Conservation (phyloP, 306 rosid genomes). For the Prunus armeniaca region DNA sequence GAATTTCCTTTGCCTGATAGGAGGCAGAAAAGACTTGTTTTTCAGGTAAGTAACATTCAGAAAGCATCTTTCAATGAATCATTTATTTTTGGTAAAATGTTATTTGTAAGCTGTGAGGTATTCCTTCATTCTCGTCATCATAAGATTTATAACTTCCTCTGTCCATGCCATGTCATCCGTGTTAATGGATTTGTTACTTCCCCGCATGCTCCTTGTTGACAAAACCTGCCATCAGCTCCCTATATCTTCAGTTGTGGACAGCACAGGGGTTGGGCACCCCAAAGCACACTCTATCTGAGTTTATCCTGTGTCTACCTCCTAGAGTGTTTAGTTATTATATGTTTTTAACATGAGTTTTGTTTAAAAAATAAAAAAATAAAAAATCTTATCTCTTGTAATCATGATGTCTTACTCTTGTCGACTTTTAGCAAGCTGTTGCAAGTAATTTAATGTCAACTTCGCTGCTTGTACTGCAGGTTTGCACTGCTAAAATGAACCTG, state of each 20-base stretch:
- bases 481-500: conserved; percentile 98
- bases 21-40: conserved; percentile 96
- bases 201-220: not conserved
- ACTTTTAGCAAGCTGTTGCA: conserved; percentile 10
- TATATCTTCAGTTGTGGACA: not conserved
- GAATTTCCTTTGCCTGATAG: conserved; percentile 98
- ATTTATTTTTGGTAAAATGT: not conserved
- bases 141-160: not conserved
- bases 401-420: not conserved
- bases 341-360: not conserved
- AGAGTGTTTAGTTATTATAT: too few species aligned
- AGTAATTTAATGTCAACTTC: not conserved
- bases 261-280: not conserved
- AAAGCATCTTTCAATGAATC: not conserved
- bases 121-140: not conserved
- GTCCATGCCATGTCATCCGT: not conserved
- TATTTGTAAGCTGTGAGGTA: not conserved
- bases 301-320: not conserved
- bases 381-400: not conserved
- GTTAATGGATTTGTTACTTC: not conserved
- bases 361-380: too few species aligned
- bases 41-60: conserved; percentile 59
- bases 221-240: not conserved
- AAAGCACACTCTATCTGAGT: not conserved
- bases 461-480: conserved; percentile 53